Conservation (phyloP, 2,329 filamentous ascomycete genomes). For the Epichloe festucae region DNA sequence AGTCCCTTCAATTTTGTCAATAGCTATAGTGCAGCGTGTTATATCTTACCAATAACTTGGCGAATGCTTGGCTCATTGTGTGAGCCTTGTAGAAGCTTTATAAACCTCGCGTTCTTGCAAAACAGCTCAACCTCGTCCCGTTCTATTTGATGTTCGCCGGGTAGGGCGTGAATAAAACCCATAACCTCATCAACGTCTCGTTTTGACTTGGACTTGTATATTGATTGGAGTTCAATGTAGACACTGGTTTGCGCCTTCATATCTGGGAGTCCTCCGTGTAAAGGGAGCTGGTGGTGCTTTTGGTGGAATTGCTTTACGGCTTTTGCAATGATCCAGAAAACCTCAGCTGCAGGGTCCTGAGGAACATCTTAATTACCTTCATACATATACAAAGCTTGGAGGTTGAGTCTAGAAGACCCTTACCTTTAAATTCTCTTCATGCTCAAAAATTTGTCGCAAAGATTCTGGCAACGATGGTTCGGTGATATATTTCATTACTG, state of each 20-base stretch:
- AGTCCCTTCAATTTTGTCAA: not conserved
- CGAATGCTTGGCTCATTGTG: slow-evolving; percentile 32
- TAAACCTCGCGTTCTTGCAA: slow-evolving; percentile 88
- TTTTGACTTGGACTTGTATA: slow-evolving; percentile 83
- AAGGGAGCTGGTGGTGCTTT: slow-evolving; percentile 59
- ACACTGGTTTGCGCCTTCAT: slow-evolving; percentile 93
- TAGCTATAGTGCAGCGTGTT: not conserved
- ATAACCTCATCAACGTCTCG: slow-evolving; percentile 67
- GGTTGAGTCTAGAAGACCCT: slow-evolving; percentile 19
- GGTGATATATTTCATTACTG: slow-evolving; percentile 78
- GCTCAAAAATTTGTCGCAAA: slow-evolving; percentile 66
- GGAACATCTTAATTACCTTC: not conserved
- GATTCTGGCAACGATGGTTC: slow-evolving; percentile 52
- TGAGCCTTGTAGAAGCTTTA: slow-evolving; percentile 64
- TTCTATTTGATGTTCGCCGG: slow-evolving; percentile 42
- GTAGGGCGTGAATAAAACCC: slow-evolving; percentile 40
- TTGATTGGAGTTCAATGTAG: slow-evolving; percentile 80
- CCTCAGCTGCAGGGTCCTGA: slow-evolving; percentile 18
- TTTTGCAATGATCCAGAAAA: slow-evolving; percentile 81
- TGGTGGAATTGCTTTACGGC: slow-evolving; percentile 68
- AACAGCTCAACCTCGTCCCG: slow-evolving; percentile 74
- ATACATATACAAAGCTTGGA: not conserved
- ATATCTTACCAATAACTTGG: slow-evolving; percentile 40
- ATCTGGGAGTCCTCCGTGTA: slow-evolving; percentile 81
- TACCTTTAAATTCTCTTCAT: slow-evolving; percentile 39